Conservation (phyloP, 2,329 filamentous ascomycete species). For the Aspergillus luchuensis region DNA sequence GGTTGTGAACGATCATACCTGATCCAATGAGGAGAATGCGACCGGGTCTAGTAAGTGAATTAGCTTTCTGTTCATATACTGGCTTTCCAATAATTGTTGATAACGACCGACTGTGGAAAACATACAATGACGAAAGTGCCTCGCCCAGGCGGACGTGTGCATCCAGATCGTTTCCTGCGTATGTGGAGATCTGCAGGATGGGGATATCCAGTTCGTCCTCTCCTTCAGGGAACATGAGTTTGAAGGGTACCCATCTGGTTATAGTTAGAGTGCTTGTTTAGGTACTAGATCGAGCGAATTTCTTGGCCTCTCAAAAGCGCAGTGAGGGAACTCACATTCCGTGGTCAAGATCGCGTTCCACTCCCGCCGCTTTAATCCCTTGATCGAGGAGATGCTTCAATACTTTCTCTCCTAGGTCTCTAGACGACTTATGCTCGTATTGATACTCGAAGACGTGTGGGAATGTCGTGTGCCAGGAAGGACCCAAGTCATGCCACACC, state of each 20-base stretch:
- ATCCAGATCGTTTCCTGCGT: not conserved
- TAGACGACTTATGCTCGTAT: not conserved
- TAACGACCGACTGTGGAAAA: not conserved
- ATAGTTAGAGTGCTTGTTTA: not conserved
- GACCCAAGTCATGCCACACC: conserved; percentile 6
- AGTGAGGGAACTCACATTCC: not conserved
- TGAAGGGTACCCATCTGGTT: conserved; percentile 1
- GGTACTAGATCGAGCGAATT: too few relatives aligned
- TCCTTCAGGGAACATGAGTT: conserved; percentile 5
- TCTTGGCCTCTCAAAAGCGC: too few relatives aligned
- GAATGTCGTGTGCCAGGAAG: conserved; percentile 1
- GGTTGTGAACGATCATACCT: conserved; percentile 5
- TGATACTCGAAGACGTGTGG: conserved; percentile 5
- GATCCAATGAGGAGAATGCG: conserved; percentile 1
- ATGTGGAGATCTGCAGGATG: not conserved
- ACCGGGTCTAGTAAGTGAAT: not conserved
- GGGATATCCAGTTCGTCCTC: not conserved
- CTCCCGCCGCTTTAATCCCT: not conserved
- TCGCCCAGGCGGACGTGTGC: not conserved
- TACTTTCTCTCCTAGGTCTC: not conserved
- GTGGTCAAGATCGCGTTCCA: conserved; percentile 2
- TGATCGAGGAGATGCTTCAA: not conserved
- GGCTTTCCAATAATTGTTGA: not conserved
- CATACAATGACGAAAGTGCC: not conserved
- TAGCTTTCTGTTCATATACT: not conserved